Conservation (phyloP, 2,329 filamentous ascomycete species). For the Cladophialophora yegresii region DNA sequence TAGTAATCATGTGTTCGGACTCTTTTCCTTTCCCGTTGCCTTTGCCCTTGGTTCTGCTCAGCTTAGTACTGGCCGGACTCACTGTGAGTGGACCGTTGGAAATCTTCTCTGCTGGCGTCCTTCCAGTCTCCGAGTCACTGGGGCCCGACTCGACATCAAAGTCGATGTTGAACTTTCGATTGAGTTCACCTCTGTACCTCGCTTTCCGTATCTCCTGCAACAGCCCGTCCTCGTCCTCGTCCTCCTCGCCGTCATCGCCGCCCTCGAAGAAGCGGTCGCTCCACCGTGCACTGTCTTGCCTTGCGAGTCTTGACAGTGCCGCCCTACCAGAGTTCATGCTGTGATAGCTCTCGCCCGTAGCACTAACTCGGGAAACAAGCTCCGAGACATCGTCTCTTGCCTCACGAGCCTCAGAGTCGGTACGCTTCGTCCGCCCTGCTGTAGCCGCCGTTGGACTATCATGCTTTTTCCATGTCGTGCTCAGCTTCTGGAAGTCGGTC, state of each 20-base stretch:
- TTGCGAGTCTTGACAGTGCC: slow-evolving; percentile 34
- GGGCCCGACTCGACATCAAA: slow-evolving; percentile 5
- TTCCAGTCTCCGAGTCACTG: slow-evolving; percentile 8
- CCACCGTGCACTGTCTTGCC: slow-evolving; percentile 62
- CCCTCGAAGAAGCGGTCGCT: slow-evolving; percentile 67
- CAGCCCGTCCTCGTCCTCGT: slow-evolving; percentile 38
- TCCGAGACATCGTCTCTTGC: slow-evolving; percentile 41
- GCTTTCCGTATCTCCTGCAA: slow-evolving; percentile 31
- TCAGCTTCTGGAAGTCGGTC: slow-evolving; percentile 21
- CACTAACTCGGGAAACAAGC: slow-evolving; percentile 35
- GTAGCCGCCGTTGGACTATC: background rate
- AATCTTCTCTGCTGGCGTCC: slow-evolving; percentile 14
- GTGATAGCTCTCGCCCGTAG: slow-evolving; percentile 30
- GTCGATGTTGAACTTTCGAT: slow-evolving; percentile 12
- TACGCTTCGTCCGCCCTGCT: slow-evolving; percentile 21
- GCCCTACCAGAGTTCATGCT: slow-evolving; percentile 33
- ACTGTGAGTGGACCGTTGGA: slow-evolving; percentile 20
- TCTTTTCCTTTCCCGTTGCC: slow-evolving; percentile 15
- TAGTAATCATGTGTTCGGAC: slow-evolving; percentile 2
- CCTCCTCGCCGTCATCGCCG: slow-evolving; percentile 53
- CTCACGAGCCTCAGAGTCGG: slow-evolving; percentile 35
- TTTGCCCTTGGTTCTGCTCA: slow-evolving; percentile 10
- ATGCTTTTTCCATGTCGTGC: slow-evolving; percentile 21
- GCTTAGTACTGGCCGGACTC: slow-evolving; percentile 24
- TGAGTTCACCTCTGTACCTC: slow-evolving; percentile 23